Evolutionary conservation across 1,284 basidiomycete genomes (phyloP).

Genomic region (Moesziomyces parantarcticus): DNA sequence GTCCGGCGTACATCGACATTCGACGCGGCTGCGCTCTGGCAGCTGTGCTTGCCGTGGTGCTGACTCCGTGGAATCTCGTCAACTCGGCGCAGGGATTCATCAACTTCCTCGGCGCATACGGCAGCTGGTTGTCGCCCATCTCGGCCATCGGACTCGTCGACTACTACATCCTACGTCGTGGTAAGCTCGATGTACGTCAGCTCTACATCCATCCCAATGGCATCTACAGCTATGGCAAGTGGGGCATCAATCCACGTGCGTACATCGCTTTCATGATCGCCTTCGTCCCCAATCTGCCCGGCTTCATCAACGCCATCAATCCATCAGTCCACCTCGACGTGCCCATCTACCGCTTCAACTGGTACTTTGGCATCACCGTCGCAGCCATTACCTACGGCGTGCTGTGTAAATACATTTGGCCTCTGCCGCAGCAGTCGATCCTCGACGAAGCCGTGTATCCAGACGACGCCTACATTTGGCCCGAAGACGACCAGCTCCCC

Average conservation of each 20-base stretch:
- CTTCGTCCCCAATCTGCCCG: slow-evolving; percentile 31
- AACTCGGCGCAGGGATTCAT: slow-evolving; percentile 22
- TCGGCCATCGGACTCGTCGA: slow-evolving; percentile 24
- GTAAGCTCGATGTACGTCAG: slow-evolving; percentile 21
- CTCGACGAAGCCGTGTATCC: slow-evolving; percentile 25
- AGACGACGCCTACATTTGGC: slow-evolving; percentile 21
- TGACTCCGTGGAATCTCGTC: slow-evolving; percentile 33
- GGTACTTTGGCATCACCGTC: slow-evolving; percentile 30
- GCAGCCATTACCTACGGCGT: slow-evolving; percentile 13
- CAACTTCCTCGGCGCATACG: slow-evolving; percentile 37
- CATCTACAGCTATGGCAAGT: slow-evolving; percentile 23
- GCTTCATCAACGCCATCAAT: slow-evolving; percentile 40
- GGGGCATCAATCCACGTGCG: slow-evolving; percentile 21
- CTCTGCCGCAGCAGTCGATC: slow-evolving; percentile 20
- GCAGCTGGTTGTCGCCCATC: slow-evolving; percentile 26
- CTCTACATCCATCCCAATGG: slow-evolving; percentile 29
- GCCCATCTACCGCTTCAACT: slow-evolving; percentile 35
- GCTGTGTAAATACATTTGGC: slow-evolving; percentile 23
- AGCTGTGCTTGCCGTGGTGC: slow-evolving; percentile 12
- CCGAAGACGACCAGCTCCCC: slow-evolving; percentile 5
- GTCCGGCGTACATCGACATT: slow-evolving; percentile 23
- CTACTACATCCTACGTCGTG: slow-evolving; percentile 18
- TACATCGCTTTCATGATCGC: slow-evolving; percentile 29
- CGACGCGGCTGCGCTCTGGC: slow-evolving; percentile 17
- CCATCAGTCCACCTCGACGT: slow-evolving; percentile 15